Percentiles rank a stretch among this genome's conserved stretches.
phyloP scores from a whole-genome alignment of 805 yeast species.

The Saccharomyces mikatae region DNA sequence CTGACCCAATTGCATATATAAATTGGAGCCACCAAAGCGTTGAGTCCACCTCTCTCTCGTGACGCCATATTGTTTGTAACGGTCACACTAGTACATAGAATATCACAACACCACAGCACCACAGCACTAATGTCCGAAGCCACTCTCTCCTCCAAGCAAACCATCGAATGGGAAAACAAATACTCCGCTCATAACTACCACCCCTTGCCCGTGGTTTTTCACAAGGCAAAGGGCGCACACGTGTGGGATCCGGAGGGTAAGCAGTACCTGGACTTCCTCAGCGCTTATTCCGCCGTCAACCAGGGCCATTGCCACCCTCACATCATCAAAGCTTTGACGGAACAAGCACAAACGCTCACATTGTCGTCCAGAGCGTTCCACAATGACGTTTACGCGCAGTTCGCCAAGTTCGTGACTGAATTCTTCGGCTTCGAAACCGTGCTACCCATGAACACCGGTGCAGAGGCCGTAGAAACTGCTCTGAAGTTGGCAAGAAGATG shows the following conservation, averaged over 20 bases:
- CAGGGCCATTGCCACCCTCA: constrained; percentile 98
- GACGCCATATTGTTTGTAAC: too few species aligned
- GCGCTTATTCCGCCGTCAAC: constrained; percentile 95
- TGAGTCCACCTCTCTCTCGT: background rate
- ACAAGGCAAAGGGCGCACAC: constrained; percentile 79
- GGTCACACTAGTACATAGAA: background rate
- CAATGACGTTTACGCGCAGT: constrained; percentile 77
- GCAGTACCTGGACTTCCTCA: constrained; percentile 82
- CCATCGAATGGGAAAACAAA: constrained; percentile 60
- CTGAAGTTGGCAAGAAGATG: constrained; percentile 92
- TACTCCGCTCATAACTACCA: constrained; percentile 96
- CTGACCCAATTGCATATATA: background rate
- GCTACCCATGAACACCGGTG: constrained; percentile 97
- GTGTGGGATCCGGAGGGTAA: constrained; percentile 99
- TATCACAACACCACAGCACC: background rate
- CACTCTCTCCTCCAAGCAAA: constrained; percentile 53
- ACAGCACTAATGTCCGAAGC: constrained; percentile 24
- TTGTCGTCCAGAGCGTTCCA: constrained; percentile 89
- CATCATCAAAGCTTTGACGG: constrained; percentile 73
- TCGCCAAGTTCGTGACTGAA: constrained; percentile 82
- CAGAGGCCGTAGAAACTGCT: constrained; percentile 96
- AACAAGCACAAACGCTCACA: constrained; percentile 80
- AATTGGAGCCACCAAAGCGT: background rate
- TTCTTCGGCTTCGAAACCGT: constrained; percentile 87
- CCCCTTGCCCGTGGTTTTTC: constrained; percentile 90